phyloP scores from a whole-genome alignment of 257 asterid species.

The Nicotiana obtusifolia region DNA sequence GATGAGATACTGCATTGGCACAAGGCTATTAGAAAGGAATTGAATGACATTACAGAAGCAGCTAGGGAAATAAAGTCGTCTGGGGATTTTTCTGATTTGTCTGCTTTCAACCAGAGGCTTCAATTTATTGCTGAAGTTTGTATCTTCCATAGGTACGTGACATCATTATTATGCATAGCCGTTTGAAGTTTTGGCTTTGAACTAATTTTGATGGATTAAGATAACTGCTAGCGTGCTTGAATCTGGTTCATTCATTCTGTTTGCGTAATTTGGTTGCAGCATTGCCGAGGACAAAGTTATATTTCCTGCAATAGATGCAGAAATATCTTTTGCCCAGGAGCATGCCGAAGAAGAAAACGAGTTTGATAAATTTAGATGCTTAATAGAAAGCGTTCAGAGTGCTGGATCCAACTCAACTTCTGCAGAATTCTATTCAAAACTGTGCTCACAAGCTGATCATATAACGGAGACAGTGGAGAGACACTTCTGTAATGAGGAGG shows the following conservation, averaged over 20 bases:
- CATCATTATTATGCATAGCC: neutral
- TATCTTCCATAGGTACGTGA: constrained; percentile 79
- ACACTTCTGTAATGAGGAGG: constrained; percentile 87
- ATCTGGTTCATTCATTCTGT: neutral
- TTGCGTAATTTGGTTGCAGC: constrained; percentile 45
- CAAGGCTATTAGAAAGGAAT: constrained; percentile 78
- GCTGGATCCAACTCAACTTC: constrained; percentile 82
- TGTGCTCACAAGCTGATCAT: constrained; percentile 90
- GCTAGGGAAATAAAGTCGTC: constrained; percentile 69
- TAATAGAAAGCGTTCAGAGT: constrained; percentile 79
- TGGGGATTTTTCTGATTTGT: constrained; percentile 82
- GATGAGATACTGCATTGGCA: constrained; percentile 96
- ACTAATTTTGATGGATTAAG: neutral
- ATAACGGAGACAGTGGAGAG: constrained; percentile 77
- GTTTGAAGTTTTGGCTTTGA: neutral
- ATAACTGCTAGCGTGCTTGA: neutral
- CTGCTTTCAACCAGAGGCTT: constrained; percentile 69
- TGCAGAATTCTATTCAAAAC: constrained; percentile 71
- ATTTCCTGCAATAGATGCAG: constrained; percentile 90
- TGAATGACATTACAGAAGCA: constrained; percentile 81
- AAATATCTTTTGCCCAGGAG: constrained; percentile 87
- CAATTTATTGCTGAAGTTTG: constrained; percentile 99
- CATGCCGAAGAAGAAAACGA: constrained; percentile 95
- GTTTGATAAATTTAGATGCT: constrained; percentile 75
- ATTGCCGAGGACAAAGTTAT: constrained; percentile 97